These are phyloP conservation scores for Sanghuangporus sanghuang DNA, from an alignment of 1,284 basidiomycete genomes.

Conservation along the genomic window DNA sequence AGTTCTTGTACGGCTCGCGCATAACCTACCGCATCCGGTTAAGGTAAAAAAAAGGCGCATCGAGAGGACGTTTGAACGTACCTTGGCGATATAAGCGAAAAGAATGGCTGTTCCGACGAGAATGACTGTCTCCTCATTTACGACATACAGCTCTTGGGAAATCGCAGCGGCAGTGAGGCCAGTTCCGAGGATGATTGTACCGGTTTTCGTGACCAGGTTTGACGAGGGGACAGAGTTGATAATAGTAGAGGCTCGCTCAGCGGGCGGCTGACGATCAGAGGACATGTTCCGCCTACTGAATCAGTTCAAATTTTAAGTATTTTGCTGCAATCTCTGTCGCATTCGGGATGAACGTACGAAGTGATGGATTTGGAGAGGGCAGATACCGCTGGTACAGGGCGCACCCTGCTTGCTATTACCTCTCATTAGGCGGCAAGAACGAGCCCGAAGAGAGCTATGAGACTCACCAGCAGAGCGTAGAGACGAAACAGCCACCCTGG, in stretches of 20 bases:
- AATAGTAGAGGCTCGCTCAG: slow-evolving; percentile 86
- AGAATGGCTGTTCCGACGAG: slow-evolving; percentile 84
- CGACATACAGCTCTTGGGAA: slow-evolving; percentile 95
- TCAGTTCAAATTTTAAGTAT: background rate
- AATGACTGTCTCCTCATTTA: slow-evolving; percentile 92
- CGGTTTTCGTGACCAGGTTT: slow-evolving; percentile 89
- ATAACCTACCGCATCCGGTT: slow-evolving; percentile 38
- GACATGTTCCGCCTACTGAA: slow-evolving; percentile 57
- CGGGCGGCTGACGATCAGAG: slow-evolving; percentile 66
- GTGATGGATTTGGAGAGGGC: slow-evolving; percentile 46
- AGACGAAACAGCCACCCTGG: slow-evolving; percentile 64
- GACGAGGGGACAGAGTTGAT: slow-evolving; percentile 92
- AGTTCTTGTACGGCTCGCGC: slow-evolving; percentile 86
- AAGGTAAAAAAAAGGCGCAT: background rate
- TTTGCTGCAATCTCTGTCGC: background rate
- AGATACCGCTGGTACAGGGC: slow-evolving; percentile 49
- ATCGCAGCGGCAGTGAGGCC: slow-evolving; percentile 90
- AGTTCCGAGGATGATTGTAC: slow-evolving; percentile 86
- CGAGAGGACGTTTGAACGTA: slow-evolving; percentile 23
- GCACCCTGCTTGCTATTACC: slow-evolving; percentile 34
- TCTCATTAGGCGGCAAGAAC: background rate
- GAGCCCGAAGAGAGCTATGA: background rate
- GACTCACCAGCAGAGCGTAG: slow-evolving; percentile 56
- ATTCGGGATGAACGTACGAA: slow-evolving; percentile 42
- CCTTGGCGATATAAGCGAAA: slow-evolving; percentile 82